Evolutionary conservation across 306 rosid species (phyloP).

Genomic region (Gastrolobium villosum): DNA sequence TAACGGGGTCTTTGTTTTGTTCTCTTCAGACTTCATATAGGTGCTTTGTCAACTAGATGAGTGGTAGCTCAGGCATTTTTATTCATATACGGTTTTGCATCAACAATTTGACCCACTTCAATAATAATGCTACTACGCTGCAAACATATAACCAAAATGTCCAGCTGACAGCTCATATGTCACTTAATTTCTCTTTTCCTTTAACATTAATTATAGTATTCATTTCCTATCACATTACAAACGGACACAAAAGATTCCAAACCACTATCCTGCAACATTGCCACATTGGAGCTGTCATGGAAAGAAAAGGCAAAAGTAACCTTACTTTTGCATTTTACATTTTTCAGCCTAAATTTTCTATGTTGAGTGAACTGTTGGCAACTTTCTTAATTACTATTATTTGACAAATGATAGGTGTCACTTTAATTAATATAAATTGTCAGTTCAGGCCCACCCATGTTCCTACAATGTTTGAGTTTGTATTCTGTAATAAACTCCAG

Average conservation of each 20-base stretch:
- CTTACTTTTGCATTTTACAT: background rate
- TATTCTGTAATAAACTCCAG: background rate
- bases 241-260: background rate
- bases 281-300: background rate
- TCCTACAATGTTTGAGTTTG: background rate
- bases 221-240: background rate
- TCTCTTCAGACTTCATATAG: background rate
- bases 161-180: background rate
- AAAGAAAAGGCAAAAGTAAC: constrained; percentile 6
- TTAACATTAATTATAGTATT: too few relatives aligned
- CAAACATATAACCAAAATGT: background rate
- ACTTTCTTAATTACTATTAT: background rate
- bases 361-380: background rate
- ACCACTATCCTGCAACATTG: background rate
- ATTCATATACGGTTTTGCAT: background rate
- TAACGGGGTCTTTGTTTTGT: background rate
- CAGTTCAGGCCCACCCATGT: background rate
- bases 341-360: background rate
- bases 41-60: background rate
- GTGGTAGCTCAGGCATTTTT: background rate
- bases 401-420: background rate
- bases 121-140: background rate
- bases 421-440: background rate
- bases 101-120: background rate
- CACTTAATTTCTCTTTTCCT: constrained; percentile 7